Evolutionary conservation across 2,329 filamentous ascomycete species (phyloP), one percentile per base, ranked within the genome.

Genomic region (Aspergillus sp.): DNA sequence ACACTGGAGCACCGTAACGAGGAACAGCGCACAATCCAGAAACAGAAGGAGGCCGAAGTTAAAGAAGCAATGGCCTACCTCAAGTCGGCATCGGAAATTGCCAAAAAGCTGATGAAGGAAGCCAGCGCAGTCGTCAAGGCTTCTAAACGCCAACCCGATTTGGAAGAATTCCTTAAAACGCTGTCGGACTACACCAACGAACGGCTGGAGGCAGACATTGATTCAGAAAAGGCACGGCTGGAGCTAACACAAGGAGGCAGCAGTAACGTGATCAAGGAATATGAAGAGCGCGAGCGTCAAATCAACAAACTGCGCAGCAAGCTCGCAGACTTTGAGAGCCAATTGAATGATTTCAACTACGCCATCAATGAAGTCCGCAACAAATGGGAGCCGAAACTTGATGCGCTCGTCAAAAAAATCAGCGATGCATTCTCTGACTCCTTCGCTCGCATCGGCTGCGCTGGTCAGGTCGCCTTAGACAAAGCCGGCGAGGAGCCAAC

Each of bases 391-490:
- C 90, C 90, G 1, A 73, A 79, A 58, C 77, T 98, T 2, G 90
- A 97, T 56, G 76, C 74, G 19, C 77, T 98, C 2, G 79, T 96
- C 37, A 73, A 74, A 17, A 83, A 84, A 61, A 96, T 98, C 69
- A 95, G 88, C 63, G 82, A 88, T 43, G 90, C 90, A 0, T 98
- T 98, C 67, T 83, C 86, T 5, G 85, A 91, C 66, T 97, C 95
- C 61, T 97, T 98, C 66, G 82, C 88, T 60, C 85, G 91, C 65
- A 97, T 98, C 63, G 89, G 85, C 55, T 97, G 93, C 66, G 90
- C 90, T 4, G 93, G 93, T 32, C 88, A 97, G 68, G 90, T 98
- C 3, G 79, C 79, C 51, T 77, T 98, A 3, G 80, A 90, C 74
- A 97, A 97, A 67, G 87, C 63, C 25, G 65, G 69, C 46, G 63